Conservation (phyloP, 345 rosid species). For the Turritis glabra region DNA sequence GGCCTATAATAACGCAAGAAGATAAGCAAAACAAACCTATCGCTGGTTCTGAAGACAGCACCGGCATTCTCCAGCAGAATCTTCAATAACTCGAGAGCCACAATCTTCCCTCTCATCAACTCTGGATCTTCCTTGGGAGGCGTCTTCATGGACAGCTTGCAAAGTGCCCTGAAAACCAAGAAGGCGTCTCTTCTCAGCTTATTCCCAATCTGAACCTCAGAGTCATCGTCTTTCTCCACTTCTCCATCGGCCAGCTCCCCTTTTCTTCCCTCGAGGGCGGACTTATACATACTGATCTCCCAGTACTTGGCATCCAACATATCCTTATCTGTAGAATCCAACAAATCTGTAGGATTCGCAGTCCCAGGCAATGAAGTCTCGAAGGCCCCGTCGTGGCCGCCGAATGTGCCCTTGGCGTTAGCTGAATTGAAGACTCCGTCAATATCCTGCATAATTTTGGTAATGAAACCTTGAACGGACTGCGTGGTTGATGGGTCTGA, state of each 20-base stretch:
- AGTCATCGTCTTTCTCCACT: conserved; percentile 84
- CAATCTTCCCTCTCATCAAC: conserved; percentile 94
- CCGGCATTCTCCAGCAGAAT: conserved; percentile 98
- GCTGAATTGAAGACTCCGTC: conserved; percentile 65
- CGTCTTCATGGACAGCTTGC: conserved; percentile 98
- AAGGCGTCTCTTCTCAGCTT: conserved; percentile 98
- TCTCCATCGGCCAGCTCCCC: conserved; percentile 96
- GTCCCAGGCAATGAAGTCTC: conserved; percentile 68
- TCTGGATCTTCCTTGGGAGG: conserved; percentile 99
- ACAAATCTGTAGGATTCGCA: conserved; percentile 65
- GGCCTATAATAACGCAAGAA: conserved; percentile 10
- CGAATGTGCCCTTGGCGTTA: conserved; percentile 53
- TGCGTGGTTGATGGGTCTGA: conserved; percentile 70
- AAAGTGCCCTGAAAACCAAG: conserved; percentile 98
- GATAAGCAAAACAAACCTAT: conserved; percentile 58
- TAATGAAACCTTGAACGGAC: conserved; percentile 87
- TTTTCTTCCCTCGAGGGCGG: conserved; percentile 97
- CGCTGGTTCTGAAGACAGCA: conserved; percentile 97
- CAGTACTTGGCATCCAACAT: conserved; percentile 99
- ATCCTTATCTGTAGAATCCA: conserved; percentile 85
- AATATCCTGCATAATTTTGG: conserved; percentile 76
- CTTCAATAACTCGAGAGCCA: conserved; percentile 95
- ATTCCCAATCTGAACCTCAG: conserved; percentile 98
- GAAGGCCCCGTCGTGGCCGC: conserved; percentile 71
- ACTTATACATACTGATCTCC: conserved; percentile 99